These are phyloP conservation scores for Striga hermonthica DNA, from an alignment of 305 asterid species.

Conservation along the genomic window DNA sequence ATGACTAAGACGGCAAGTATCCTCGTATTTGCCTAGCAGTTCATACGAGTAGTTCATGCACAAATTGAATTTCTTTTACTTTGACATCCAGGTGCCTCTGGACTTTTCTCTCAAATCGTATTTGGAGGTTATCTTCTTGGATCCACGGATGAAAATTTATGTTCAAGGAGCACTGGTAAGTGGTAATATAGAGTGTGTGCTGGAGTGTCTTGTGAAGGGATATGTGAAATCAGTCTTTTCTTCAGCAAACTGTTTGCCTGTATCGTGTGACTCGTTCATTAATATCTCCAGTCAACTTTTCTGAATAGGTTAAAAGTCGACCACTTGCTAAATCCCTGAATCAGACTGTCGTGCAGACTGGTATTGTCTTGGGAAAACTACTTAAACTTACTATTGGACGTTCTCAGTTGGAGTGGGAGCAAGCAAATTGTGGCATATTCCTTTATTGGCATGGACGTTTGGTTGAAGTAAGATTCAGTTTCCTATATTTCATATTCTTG, in stretches of 20 bases:
- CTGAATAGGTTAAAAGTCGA: conserved; percentile 53
- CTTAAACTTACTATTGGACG: conserved; percentile 60
- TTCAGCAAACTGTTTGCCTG: not conserved
- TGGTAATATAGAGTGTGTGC: conserved; percentile 36
- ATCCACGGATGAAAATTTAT: conserved; percentile 72
- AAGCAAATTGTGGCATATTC: conserved; percentile 72
- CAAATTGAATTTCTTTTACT: conserved; percentile 25
- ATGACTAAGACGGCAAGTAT: conserved; percentile 44
- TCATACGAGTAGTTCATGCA: conserved; percentile 5
- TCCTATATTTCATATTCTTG: conserved; percentile 17
- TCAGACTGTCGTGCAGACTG: conserved; percentile 52
- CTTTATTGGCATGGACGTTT: conserved; percentile 82
- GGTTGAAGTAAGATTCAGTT: conserved; percentile 53
- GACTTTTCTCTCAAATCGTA: conserved; percentile 70
- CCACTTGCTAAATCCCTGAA: conserved; percentile 65
- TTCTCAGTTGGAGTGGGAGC: conserved; percentile 70
- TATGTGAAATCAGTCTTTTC: conserved; percentile 12
- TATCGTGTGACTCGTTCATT: not conserved
- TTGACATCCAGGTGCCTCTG: conserved; percentile 59
- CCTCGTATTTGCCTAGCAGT: conserved; percentile 16
- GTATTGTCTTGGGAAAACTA: conserved; percentile 44
- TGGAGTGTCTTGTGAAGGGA: conserved; percentile 19
- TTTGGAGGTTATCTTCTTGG: conserved; percentile 69
- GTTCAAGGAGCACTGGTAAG: conserved; percentile 69
- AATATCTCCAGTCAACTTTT: conserved; percentile 14